Conservation (phyloP, 441 rosid genomes). For the Mallotus japonicus region DNA sequence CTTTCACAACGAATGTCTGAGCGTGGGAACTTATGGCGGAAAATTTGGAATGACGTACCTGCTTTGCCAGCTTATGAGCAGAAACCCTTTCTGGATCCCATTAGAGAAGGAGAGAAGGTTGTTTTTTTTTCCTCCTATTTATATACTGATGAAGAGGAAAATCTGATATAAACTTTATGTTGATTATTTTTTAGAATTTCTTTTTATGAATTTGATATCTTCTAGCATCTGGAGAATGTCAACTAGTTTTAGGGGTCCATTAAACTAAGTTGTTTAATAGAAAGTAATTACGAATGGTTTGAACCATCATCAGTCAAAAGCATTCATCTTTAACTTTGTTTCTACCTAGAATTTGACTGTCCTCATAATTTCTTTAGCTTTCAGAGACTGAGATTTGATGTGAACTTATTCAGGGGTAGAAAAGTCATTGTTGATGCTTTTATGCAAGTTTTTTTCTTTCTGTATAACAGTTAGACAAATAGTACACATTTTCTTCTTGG, state of each 20-base stretch:
- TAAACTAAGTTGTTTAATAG: not conserved
- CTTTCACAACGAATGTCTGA: constrained; percentile 96
- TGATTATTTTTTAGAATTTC: not conserved
- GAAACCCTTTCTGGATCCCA: constrained; percentile 85
- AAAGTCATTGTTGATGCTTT: not conserved
- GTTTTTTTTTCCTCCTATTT: not conserved
- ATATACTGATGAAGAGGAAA: not conserved
- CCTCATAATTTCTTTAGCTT: not conserved
- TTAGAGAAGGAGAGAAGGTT: constrained; percentile 96
- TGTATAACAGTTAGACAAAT: not conserved
- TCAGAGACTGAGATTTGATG: not conserved
- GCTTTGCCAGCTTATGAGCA: constrained; percentile 79
- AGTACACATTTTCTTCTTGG: not conserved
- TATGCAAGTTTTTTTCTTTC: not conserved
- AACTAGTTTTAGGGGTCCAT: not conserved
- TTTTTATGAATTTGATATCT: not conserved
- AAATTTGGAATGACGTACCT: constrained; percentile 91
- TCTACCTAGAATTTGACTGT: not conserved
- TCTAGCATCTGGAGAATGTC: not conserved
- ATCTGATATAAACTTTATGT: not conserved
- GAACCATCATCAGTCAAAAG: not conserved
- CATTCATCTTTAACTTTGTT: not conserved
- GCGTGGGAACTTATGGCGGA: constrained; percentile 82
- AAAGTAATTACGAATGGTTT: too few relatives aligned
- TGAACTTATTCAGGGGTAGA: not conserved